Base-by-base conservation (phyloP, 805 yeast species). In the Yarrowia keelungensis region DNA sequence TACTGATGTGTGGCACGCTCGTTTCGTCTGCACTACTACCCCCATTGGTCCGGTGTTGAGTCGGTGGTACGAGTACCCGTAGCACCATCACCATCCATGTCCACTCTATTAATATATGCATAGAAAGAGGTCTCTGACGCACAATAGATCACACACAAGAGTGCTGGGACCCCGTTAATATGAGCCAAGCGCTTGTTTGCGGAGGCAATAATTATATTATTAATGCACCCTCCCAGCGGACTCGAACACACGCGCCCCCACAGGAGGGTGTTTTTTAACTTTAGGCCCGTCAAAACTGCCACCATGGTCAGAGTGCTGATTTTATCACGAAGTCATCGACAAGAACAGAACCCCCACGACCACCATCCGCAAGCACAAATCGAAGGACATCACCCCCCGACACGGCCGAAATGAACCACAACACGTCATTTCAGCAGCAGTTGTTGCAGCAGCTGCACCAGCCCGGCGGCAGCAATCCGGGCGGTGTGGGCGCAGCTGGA, bases 391-490 rank as follows among this genome's bases (percentile, higher is more conserved):
- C 47, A 42, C 19, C 38, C 49, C 49, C 22, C 49, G 41, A 43
- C 64, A 11, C 47, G 41, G 64, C 49, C 64, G 64, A 56, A 45
- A 62, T 62, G 67, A 47, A 62, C 35, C 67, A 49, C 67, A 62
- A 62, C 67, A 62, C 67, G 47, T 62, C 67, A 41, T 65, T 65
- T 41, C 68, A 65, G 50, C 68, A 65, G 49, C 68, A 65, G 51
- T 41, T 65, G 65, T 64, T 51, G 66, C 65, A 50, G 65, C 68
- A 65, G 68, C 68, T 51, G 65, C 68, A 65, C 42, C 68, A 65
- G 66, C 68, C 62, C 38, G 41, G 65, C 50, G 50, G 50, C 41
- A 53, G 35, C 65, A 53, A 53, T 15, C 38, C 46, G 35, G 32
- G 47, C 62, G 39, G 68, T 7, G 64, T 39, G 16, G 45, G 45